Evolutionary conservation across 2,329 filamentous ascomycete species (phyloP).

Genomic region (Beauveria pseudobassiana): DNA sequence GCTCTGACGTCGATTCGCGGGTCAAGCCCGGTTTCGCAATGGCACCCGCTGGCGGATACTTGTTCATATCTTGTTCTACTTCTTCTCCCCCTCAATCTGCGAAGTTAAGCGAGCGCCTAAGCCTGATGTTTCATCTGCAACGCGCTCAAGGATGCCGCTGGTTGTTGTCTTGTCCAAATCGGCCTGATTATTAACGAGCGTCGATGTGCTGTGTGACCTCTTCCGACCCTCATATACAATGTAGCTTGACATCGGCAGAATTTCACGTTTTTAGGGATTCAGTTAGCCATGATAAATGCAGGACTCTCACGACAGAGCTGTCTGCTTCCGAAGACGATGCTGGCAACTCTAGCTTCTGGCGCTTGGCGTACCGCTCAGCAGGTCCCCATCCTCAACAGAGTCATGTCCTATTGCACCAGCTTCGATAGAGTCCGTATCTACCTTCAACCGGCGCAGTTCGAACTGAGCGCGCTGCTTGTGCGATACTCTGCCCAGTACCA

Average conservation of each 20-base stretch:
- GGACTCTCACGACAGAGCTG: slow-evolving; percentile 35
- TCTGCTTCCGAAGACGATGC: background rate
- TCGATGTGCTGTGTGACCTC: background rate
- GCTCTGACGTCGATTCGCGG: slow-evolving; percentile 69
- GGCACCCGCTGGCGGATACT: background rate
- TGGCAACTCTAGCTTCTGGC: slow-evolving; percentile 13
- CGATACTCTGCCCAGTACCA: slow-evolving; percentile 68
- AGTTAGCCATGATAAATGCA: slow-evolving; percentile 52
- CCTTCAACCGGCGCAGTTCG: slow-evolving; percentile 63
- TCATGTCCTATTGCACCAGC: background rate
- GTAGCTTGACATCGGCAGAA: slow-evolving; percentile 44
- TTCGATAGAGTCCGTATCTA: slow-evolving; percentile 43
- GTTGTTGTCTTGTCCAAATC: background rate
- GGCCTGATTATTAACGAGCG: background rate
- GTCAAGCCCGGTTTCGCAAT: slow-evolving; percentile 35
- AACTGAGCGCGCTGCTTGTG: slow-evolving; percentile 65
- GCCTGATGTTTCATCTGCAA: slow-evolving; percentile 13
- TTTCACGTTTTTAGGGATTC: slow-evolving; percentile 39
- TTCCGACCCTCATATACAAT: slow-evolving; percentile 46
- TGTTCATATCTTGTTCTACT: background rate
- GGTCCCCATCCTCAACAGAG: background rate
- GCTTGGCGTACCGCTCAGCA: slow-evolving; percentile 14
- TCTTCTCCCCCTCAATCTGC: background rate
- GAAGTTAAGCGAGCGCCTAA: background rate
- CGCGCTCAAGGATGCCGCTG: slow-evolving; percentile 17